phyloP scores from a whole-genome alignment of 176 grass and related monocot species.

The Hsuehochloa calcarea region DNA sequence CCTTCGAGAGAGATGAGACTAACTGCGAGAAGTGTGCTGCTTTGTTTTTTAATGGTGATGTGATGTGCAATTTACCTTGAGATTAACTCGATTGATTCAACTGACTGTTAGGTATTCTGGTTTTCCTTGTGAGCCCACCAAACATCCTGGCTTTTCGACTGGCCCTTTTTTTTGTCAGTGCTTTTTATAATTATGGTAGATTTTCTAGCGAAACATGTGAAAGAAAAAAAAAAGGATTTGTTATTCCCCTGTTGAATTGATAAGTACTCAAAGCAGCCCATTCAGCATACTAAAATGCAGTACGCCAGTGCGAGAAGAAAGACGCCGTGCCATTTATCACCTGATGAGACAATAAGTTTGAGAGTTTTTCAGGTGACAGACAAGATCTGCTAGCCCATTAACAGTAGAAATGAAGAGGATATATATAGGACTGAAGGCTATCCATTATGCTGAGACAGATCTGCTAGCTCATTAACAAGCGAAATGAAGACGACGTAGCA shows the following conservation, averaged over 20 bases:
- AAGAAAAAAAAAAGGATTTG: not conserved
- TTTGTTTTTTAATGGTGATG: not conserved
- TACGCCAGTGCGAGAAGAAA: not conserved
- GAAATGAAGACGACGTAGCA: not conserved
- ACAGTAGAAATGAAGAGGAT: constrained; percentile 1
- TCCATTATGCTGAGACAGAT: constrained; percentile 1
- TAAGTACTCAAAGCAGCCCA: not conserved
- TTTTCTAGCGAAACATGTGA: not conserved
- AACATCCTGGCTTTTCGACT: not conserved
- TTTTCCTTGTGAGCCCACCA: not conserved
- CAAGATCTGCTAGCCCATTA: constrained; percentile 28
- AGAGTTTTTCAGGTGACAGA: not conserved
- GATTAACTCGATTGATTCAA: constrained; percentile 8
- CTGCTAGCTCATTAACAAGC: constrained; percentile 26
- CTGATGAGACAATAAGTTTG: not conserved
- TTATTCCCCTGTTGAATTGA: constrained; percentile 15
- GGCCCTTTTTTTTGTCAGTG: not conserved
- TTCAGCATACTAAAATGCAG: not conserved
- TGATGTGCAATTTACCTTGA: not conserved
- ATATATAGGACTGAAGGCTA: not conserved
- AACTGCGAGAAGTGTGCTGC: not conserved
- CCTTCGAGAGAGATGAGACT: not conserved
- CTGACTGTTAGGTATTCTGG: constrained; percentile 19
- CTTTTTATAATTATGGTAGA: not conserved
- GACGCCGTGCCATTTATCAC: not conserved